Evolutionary conservation across 2,329 filamentous ascomycete species (phyloP), one percentile per base, ranked within the genome.

Genomic region (Tolypocladium cylindrosporum): DNA sequence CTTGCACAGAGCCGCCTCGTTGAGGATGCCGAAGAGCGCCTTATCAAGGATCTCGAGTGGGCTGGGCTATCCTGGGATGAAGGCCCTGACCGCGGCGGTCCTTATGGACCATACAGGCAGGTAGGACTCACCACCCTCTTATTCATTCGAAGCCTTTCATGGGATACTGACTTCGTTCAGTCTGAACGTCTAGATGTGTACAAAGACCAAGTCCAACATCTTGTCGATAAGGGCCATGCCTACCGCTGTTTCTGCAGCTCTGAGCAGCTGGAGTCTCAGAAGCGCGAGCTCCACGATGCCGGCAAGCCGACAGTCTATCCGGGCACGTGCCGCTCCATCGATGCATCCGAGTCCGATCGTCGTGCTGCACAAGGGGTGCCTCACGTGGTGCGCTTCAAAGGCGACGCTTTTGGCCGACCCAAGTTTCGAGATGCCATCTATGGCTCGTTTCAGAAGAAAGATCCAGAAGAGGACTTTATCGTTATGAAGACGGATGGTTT

Each of bases 241-340:
- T 99, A 97, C 71, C 86, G 93, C 61, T 99, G 94, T 72, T 99
- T 99, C 77, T 99, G 94, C 74, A 85, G 85, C 0, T 72, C 86
- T 0, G 82, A 90, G 58, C 83, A 88, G 37, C 79, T 96, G 4
- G 82, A 89, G 59, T 74, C 77, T 9, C 82, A 89, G 62, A 89
- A 86, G 58, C 78, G 81, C 63, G 78, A 83, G 61, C 81, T 83
- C 60, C 84, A 85, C 64, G 77, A 82, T 36, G 70, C 71, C 21
- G 76, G 75, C 45, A 67, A 67, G n/a, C 66, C 74, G 0, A 76
- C 75, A 1, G 65, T 71, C 40, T 84, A 85, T 60, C 79, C 79
- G 0, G 77, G 92, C 45, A 87, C 83, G 56, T 99, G 95, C 69
- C 81, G 83, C 39, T 79, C 82, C 43, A 77, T 97, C 37, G 70